These are phyloP conservation scores for Elaeis guineensis DNA, from an alignment of 176 grass and related monocot species.

Conservation along the genomic window DNA sequence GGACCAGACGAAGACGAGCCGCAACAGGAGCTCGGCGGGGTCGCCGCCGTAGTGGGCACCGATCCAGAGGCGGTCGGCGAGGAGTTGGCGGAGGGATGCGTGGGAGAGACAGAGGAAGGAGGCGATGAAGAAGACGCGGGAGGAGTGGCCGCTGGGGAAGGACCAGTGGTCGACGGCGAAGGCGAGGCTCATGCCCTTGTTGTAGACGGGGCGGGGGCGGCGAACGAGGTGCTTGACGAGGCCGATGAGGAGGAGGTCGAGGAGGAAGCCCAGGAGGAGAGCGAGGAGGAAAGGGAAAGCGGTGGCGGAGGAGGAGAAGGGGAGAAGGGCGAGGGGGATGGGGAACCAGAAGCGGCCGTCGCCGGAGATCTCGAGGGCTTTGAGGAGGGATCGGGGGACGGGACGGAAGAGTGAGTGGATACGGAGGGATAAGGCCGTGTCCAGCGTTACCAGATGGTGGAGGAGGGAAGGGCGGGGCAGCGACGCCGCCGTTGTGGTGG, in stretches of 20 bases:
- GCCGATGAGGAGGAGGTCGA: conserved; percentile 66
- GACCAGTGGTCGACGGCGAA: conserved; percentile 74
- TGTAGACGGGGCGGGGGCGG: conserved; percentile 77
- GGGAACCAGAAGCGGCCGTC: conserved; percentile 92
- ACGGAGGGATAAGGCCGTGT: conserved; percentile 45
- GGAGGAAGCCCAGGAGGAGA: conserved; percentile 46
- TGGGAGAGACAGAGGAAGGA: conserved; percentile 34
- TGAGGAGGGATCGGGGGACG: conserved; percentile 72
- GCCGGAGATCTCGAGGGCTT: conserved; percentile 70
- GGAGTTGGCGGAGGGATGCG: neutral
- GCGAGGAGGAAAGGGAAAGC: conserved; percentile 35
- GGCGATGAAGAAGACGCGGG: conserved; percentile 71
- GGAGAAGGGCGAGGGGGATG: conserved; percentile 50
- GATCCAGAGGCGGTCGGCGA: conserved; percentile 14
- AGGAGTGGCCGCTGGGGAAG: conserved; percentile 87
- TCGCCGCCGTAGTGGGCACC: conserved; percentile 19
- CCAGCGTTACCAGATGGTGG: conserved; percentile 27
- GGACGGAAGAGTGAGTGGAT: conserved; percentile 58
- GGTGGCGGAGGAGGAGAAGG: conserved; percentile 33
- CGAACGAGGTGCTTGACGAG: conserved; percentile 65
- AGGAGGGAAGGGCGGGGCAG: conserved; percentile 9
- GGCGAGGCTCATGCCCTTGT: conserved; percentile 73
- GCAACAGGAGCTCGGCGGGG: conserved; percentile 31
- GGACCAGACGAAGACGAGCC: conserved; percentile 39
- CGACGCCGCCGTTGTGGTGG: neutral